These are phyloP conservation scores for Colletotrichum sp. DNA, from an alignment of 2,329 filamentous ascomycete genomes.

Conservation along the genomic window DNA sequence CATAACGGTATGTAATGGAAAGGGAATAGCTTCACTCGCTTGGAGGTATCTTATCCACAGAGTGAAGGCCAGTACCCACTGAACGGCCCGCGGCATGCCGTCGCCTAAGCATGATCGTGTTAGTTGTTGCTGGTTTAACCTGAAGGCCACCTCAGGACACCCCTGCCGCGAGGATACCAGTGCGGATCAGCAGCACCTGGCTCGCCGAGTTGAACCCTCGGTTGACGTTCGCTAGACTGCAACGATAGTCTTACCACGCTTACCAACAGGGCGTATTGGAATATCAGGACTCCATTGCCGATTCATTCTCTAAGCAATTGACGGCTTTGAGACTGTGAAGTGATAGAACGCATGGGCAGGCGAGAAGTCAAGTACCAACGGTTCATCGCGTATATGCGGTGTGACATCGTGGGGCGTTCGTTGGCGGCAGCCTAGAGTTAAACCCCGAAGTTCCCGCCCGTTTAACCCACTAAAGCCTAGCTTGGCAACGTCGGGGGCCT, in stretches of 20 bases:
- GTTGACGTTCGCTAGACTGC: neutral
- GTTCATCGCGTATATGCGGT: neutral
- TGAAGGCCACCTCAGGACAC: neutral
- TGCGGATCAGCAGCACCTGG: neutral
- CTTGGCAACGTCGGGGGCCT: neutral
- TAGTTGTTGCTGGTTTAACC: neutral
- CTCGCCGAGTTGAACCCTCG: neutral
- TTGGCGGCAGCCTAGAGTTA: neutral
- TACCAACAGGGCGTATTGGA: neutral
- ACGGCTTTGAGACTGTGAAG: neutral
- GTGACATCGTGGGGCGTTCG: neutral
- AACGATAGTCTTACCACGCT: neutral
- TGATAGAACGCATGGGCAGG: neutral
- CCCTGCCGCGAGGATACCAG: no score
- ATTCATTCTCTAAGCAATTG: rapidly evolving
- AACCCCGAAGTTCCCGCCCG: neutral
- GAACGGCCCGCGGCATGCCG: neutral
- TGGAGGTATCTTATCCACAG: neutral
- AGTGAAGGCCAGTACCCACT: neutral
- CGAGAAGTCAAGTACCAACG: neutral
- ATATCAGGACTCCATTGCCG: neutral
- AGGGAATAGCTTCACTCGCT: neutral
- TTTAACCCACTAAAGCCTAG: neutral
- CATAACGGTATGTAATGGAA: neutral
- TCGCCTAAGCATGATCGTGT: neutral